Conservation (phyloP, 2,329 filamentous ascomycete genomes). For the Fusarium haematococcum region DNA sequence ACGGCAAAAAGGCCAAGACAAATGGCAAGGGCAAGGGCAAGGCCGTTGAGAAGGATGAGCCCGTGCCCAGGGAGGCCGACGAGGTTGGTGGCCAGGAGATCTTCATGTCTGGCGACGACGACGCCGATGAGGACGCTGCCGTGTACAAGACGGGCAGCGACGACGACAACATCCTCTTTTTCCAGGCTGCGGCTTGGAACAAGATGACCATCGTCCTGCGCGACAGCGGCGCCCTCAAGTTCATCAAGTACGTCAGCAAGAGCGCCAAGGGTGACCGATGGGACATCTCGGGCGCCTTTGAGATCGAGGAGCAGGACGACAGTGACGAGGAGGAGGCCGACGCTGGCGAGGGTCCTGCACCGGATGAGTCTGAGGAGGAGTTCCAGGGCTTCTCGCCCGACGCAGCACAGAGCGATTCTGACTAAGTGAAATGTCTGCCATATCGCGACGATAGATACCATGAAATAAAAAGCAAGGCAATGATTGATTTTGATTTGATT, state of each 20-base stretch:
- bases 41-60: slow-evolving; percentile 39
- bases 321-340: slow-evolving; percentile 55
- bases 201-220: slow-evolving; percentile 89
- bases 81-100: slow-evolving; percentile 85
- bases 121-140: slow-evolving; percentile 79
- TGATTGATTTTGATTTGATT: slow-evolving; percentile 6
- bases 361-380: slow-evolving; percentile 64
- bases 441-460: slow-evolving; percentile 34
- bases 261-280: slow-evolving; percentile 89
- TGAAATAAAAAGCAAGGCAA: slow-evolving; percentile 27
- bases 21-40: slow-evolving; percentile 47
- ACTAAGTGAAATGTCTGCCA: slow-evolving; percentile 38
- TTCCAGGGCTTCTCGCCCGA: slow-evolving; percentile 68
- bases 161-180: slow-evolving; percentile 77
- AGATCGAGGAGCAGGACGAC: slow-evolving; percentile 70
- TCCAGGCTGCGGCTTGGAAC: slow-evolving; percentile 82
- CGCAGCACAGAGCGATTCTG: slow-evolving; percentile 52
- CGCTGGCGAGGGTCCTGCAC: slow-evolving; percentile 49
- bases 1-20: slow-evolving; percentile 43
- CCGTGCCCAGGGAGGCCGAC: slow-evolving; percentile 52
- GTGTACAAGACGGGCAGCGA: slow-evolving; percentile 86
- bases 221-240: slow-evolving; percentile 87
- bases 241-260: slow-evolving; percentile 94
- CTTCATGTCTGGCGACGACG: slow-evolving; percentile 92
- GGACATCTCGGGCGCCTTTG: slow-evolving; percentile 87